Evolutionary conservation across 805 yeast species (phyloP), one percentile per base, ranked within the genome.

Genomic region (Spathaspora passalidarum): DNA sequence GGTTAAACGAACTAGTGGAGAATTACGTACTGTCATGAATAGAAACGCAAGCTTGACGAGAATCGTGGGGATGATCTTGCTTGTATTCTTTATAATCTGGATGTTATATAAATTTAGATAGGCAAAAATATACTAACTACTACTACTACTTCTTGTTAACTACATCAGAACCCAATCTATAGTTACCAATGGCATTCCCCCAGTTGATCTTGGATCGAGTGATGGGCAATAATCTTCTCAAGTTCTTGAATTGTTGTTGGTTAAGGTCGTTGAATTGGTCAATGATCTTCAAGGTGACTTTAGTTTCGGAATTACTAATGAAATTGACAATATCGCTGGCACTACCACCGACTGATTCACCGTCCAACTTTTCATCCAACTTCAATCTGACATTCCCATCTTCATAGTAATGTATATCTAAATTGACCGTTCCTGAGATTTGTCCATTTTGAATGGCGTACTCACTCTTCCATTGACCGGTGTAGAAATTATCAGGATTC

Each of bases 161-260:
- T 26, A 84, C 90, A 60, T 86, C 91, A 52, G 82, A 82, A 14
- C 98, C 98, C 38, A 92, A 72, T 58, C 88, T 80, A 68, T 91
- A 91, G 61, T 84, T 87, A 14, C 95, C 96, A 55, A 89, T 88
- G 9, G 97, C 88, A 59, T 81, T 87, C 23, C 96, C 97, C 99
- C 99, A 92, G 62, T 88, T 88, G 57, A 92, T 85, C 62, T 86
- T 90, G 14, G 96, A 79, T 61, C 97, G 79, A 17, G 96, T 92
- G 17, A 92, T 84, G 6, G 99, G 99, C 51, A 92, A 73, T 62
- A 88, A 88, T 65, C 99, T 84, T 68, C 99, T 80, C 55, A 92
- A 76, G 49, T 78, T 77, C 68, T 92, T 94, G 72, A 94, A 92
- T 51, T 82, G 79, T 44, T 75, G 75, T 52, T 89, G 96, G 63